phyloP scores from a whole-genome alignment of 306 rosid genomes.

The Quillaja saponaria region DNA sequence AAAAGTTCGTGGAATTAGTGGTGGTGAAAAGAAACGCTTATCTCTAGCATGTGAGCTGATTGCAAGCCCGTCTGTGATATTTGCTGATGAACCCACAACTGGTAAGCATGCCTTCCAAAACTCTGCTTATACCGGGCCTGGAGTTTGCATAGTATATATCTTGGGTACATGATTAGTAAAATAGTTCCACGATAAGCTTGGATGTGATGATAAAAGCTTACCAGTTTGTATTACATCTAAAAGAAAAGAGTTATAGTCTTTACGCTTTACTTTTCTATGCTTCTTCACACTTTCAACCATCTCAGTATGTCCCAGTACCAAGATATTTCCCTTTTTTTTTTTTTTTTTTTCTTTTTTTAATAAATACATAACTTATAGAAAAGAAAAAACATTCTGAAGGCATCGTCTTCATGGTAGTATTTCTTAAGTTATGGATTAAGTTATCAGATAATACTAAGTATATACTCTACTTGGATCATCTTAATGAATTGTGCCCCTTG shows the following conservation, averaged over 20 bases:
- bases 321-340: too few species aligned
- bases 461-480: slow-evolving; percentile 7
- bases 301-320: too few species aligned
- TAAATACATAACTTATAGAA: too few species aligned
- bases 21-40: slow-evolving; percentile 93
- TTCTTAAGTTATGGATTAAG: neutral
- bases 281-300: too few species aligned
- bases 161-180: neutral
- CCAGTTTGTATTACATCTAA: too few species aligned
- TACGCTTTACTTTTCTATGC: too few species aligned
- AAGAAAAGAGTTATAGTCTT: too few species aligned
- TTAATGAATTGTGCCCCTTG: slow-evolving; percentile 6
- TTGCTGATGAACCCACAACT: slow-evolving; percentile 96
- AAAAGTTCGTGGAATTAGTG: slow-evolving; percentile 86
- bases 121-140: slow-evolving; percentile 21
- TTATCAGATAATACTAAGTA: neutral
- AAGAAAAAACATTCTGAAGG: too few species aligned
- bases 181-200: too few species aligned
- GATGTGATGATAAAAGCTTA: too few species aligned
- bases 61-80: slow-evolving; percentile 88
- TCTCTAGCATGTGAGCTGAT: slow-evolving; percentile 90
- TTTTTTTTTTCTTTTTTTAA: too few species aligned
- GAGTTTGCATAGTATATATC: slow-evolving; percentile 2
- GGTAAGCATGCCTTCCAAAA: slow-evolving; percentile 46
- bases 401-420: neutral